Percentiles rank a stretch among this genome's conserved stretches.
These are phyloP conservation scores for Hordeum vulgare DNA, from an alignment of 176 grass and related monocot genomes.

Conservation along the genomic window DNA sequence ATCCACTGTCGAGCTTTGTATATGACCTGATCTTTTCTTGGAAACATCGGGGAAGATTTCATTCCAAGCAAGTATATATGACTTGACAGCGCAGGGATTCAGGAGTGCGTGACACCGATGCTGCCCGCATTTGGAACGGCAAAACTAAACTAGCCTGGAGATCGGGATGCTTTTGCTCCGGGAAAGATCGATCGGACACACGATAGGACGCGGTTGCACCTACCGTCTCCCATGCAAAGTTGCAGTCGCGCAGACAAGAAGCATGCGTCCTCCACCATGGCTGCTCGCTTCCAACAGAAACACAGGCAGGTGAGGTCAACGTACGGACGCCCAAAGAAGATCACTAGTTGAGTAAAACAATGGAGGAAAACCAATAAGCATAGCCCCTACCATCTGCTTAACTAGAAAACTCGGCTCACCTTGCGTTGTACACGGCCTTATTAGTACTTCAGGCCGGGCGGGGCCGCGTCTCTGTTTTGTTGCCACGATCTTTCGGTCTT, in stretches of 20 bases:
- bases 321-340: background rate
- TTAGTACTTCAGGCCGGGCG: no score
- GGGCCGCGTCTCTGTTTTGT: no score
- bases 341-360: background rate
- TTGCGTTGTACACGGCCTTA: no score
- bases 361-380: background rate
- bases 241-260: background rate
- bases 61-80: background rate
- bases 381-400: no score
- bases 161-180: background rate
- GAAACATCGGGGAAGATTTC: background rate
- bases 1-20: background rate
- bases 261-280: slow-evolving; percentile 12
- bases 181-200: background rate
- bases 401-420: no score
- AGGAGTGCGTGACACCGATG: slow-evolving; percentile 19
- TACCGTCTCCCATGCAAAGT: slow-evolving; percentile 19
- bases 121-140: background rate
- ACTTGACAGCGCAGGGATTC: background rate
- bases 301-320: background rate
- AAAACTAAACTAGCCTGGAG: background rate
- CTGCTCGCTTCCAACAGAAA: background rate
- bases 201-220: background rate
- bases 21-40: background rate
- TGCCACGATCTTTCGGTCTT: no score